Percentiles rank a stretch among this genome's conserved stretches.
Conservation (phyloP, 768 basidiomycete species). For the Mycena filopes region DNA sequence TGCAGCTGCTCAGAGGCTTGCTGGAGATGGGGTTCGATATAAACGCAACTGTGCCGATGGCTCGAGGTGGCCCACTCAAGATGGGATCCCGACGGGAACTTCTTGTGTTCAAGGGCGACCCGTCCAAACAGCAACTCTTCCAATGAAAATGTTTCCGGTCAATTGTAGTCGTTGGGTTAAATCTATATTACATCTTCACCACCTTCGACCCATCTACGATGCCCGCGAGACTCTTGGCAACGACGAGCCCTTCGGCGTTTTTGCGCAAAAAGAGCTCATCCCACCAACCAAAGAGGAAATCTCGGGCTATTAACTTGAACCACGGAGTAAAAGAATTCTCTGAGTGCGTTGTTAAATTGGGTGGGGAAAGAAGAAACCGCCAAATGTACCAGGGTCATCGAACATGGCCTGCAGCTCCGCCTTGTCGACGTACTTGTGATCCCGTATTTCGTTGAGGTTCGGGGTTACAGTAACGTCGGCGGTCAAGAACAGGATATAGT, state of each 20-base stretch:
- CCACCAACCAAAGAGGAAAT: slow-evolving; percentile 99
- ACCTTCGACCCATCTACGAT: slow-evolving; percentile 80
- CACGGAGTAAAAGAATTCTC: slow-evolving; percentile 95
- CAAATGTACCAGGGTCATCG: slow-evolving; percentile 71
- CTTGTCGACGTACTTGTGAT: slow-evolving; percentile 91
- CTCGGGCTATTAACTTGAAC: slow-evolving; percentile 98
- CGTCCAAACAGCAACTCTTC: slow-evolving; percentile 7
- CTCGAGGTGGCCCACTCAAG: slow-evolving; percentile 54
- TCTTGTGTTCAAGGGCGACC: slow-evolving; percentile 68
- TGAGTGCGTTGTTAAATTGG: slow-evolving; percentile 41
- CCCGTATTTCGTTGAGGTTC: slow-evolving; percentile 92
- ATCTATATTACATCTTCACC: slow-evolving; percentile 61
- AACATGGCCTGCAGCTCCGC: slow-evolving; percentile 94
- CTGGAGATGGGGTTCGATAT: slow-evolving; percentile 67
- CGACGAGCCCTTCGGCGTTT: slow-evolving; percentile 63
- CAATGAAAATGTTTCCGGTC: neutral
- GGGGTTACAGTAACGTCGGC: slow-evolving; percentile 84
- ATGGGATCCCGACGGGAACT: slow-evolving; percentile 63
- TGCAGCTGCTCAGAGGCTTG: slow-evolving; percentile 72
- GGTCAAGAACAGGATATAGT: slow-evolving; percentile 97
- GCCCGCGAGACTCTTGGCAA: slow-evolving; percentile 71
- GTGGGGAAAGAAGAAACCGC: neutral
- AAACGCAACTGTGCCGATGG: slow-evolving; percentile 75
- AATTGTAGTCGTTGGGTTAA: neutral
- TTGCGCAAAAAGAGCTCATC: slow-evolving; percentile 81